A percentile compares a stretch with the other conserved stretches of the same genome.
phyloP scores from a whole-genome alignment of 2,329 filamentous ascomycete genomes.

The Aureobasidium sp. region DNA sequence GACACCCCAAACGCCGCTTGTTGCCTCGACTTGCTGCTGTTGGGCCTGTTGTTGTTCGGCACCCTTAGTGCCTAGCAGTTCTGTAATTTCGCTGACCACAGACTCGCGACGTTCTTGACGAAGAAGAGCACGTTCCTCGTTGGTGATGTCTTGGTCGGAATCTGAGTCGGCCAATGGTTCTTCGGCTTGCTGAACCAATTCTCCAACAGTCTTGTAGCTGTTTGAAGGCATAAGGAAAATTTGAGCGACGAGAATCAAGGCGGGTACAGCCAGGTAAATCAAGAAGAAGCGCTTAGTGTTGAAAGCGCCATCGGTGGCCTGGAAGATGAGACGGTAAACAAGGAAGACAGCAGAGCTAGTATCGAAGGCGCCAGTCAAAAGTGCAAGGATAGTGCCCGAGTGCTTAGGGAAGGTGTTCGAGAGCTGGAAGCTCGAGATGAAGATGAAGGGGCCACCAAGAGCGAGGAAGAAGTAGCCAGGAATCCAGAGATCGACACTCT shows the following conservation, averaged over 20 bases:
- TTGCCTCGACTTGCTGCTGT: constrained; percentile 62
- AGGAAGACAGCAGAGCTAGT: constrained; percentile 42
- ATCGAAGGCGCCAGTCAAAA: constrained; percentile 44
- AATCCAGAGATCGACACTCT: constrained; percentile 59
- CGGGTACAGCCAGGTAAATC: constrained; percentile 40
- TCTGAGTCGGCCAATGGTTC: constrained; percentile 37
- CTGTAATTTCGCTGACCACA: constrained; percentile 62
- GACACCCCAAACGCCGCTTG: constrained; percentile 76
- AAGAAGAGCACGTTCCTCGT: constrained; percentile 48
- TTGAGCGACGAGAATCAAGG: constrained; percentile 33
- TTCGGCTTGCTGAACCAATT: constrained; percentile 63
- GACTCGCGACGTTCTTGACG: constrained; percentile 45
- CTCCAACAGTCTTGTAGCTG: constrained; percentile 55
- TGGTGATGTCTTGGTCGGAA: constrained; percentile 42
- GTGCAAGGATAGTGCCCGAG: constrained; percentile 40
- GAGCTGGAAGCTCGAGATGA: constrained; percentile 44
- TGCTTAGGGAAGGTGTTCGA: constrained; percentile 43
- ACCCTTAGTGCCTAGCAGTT: constrained; percentile 58
- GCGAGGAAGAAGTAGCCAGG: constrained; percentile 43
- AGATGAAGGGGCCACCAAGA: constrained; percentile 42
- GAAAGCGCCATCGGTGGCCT: constrained; percentile 34
- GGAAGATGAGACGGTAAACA: constrained; percentile 38
- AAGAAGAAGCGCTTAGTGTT: constrained; percentile 42
- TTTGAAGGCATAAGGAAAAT: constrained; percentile 38
- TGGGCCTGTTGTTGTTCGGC: constrained; percentile 53